Evolutionary conservation across 257 asterid genomes (phyloP), one percentile per base, ranked within the genome.

Genomic region (Solanum sejunctum): DNA sequence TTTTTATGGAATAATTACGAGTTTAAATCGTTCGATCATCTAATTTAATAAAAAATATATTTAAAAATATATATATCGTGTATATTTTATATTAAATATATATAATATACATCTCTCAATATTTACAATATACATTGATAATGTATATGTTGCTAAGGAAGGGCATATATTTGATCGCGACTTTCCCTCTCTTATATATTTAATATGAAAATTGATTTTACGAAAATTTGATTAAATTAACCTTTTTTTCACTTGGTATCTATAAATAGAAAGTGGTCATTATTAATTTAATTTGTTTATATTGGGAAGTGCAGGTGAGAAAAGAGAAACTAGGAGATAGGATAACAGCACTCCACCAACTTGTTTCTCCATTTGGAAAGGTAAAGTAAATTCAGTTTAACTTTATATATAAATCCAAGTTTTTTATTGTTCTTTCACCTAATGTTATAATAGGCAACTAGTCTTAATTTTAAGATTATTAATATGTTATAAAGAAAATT

Each of bases 291-390:
- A 1, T 78, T 78, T 78, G 64, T 52, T 78, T 78, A 78, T 17
- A 78, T 78, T 77, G 11, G 63, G 43, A 77, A 18, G 8, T 87
- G 52, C 94, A 94, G 99, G 98, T 94, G 77, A 93, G 98, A 81
- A 95, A 94, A 91, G 98, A 93, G 95, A 96, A 96, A 88, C 88
- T 96, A 41, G 97, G 98, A 81, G 99, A 93, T 89, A 92, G 98
- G 92, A 92, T 96, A 85, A 93, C 98, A 71, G 92, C 98, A 18
- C 99, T 96, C 83, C 99, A 96, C 89, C 99, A 95, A 88, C 90
- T 96, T 51, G 99, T 95, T 91, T 96, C 99, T 84, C 99, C 99
- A 88, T 96, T 96, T 86, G 98, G 98, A 89, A 96, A 96, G 99
- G 99, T 94, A 91, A 86, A 28, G 28, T 78, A 52, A 52, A 78